These are phyloP conservation scores for Populus hybrid DNA, from an alignment of 441 rosid genomes.

Conservation along the genomic window DNA sequence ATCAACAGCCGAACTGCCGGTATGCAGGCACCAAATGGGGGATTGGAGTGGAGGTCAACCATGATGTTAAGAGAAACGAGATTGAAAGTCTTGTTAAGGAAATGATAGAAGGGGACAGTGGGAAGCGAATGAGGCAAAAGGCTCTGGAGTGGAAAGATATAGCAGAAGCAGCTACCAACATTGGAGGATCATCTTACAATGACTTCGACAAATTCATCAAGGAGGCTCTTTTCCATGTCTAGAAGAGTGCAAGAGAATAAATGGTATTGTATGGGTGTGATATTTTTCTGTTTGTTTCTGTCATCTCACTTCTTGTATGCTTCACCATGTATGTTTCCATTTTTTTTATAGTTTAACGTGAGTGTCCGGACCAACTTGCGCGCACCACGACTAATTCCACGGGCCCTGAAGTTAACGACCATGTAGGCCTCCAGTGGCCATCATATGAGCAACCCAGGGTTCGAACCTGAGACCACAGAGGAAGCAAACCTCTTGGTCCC, in stretches of 20 bases:
- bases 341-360: too few relatives aligned
- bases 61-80: constrained; percentile 26
- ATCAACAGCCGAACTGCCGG: constrained; percentile 30
- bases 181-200: constrained; percentile 24
- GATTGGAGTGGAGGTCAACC: constrained; percentile 27
- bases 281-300: not conserved
- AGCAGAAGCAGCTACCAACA: constrained; percentile 25
- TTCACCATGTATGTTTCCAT: not conserved
- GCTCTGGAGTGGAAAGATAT: constrained; percentile 27
- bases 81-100: constrained; percentile 29
- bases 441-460: too few relatives aligned
- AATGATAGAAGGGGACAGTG: constrained; percentile 28
- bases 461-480: too few relatives aligned
- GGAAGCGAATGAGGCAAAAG: constrained; percentile 11
- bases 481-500: too few relatives aligned
- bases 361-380: too few relatives aligned
- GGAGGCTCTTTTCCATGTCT: not conserved
- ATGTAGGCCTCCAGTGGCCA: too few relatives aligned
- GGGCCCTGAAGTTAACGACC: too few relatives aligned
- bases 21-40: constrained; percentile 30
- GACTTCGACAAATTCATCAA: constrained; percentile 19
- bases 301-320: not conserved
- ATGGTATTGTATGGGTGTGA: not conserved
- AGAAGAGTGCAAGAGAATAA: not conserved
- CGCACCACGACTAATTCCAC: too few relatives aligned